These are phyloP conservation scores for Leccinum cinnamomeum DNA, from an alignment of 1,284 basidiomycete species.

Conservation along the genomic window DNA sequence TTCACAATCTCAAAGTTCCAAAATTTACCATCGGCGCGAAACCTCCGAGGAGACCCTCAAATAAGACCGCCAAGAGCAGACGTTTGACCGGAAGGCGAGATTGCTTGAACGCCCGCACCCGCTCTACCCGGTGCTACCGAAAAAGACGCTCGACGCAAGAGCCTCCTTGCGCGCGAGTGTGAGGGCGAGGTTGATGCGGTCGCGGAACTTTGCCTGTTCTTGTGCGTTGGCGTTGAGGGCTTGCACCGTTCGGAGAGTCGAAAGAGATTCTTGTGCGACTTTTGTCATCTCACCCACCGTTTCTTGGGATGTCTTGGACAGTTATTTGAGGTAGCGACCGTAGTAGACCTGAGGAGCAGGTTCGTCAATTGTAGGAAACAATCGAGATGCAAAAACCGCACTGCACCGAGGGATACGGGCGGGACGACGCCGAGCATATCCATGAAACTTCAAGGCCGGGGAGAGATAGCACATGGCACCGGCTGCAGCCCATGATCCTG, in stretches of 20 bases:
- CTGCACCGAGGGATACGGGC: conserved; percentile 89
- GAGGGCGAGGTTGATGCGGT: conserved; percentile 71
- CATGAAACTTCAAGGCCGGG: conserved; percentile 79
- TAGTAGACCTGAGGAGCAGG: conserved; percentile 75
- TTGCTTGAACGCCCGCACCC: too few species aligned
- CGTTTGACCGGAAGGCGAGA: conserved; percentile 11
- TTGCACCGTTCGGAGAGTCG: conserved; percentile 90
- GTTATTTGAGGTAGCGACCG: conserved; percentile 89
- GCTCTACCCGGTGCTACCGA: conserved; percentile 91
- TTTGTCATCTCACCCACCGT: conserved; percentile 95
- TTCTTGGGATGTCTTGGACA: conserved; percentile 92
- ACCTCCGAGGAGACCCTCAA: conserved; percentile 22
- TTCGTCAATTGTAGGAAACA: neutral
- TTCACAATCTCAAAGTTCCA: neutral
- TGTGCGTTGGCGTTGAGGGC: conserved; percentile 80
- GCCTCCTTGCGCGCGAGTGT: conserved; percentile 86
- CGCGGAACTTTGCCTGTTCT: conserved; percentile 71
- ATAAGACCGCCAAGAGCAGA: conserved; percentile 10
- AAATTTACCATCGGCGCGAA: conserved; percentile 7
- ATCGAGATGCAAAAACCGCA: neutral
- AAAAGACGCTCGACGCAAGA: conserved; percentile 89
- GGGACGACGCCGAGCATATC: conserved; percentile 91
- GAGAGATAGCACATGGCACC: conserved; percentile 97
- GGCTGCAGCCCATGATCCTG: conserved; percentile 46
- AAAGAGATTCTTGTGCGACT: conserved; percentile 87